Evolutionary conservation across 306 rosid species (phyloP), one percentile per base, ranked within the genome.

Genomic region (Lotus japonicus): DNA sequence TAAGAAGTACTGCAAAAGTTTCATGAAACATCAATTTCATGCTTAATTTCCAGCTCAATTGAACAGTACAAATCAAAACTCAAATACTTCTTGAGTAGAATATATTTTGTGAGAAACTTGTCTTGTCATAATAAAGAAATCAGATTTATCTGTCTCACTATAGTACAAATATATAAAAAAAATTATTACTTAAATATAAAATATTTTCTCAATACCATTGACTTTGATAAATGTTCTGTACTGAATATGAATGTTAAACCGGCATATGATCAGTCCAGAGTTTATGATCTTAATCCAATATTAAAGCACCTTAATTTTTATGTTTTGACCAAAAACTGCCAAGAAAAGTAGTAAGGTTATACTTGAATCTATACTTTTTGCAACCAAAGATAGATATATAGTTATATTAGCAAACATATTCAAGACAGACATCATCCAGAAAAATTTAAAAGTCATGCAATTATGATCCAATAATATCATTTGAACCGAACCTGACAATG

Each of bases 401-500:
- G 2, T 21, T 5, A 33, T 63, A 38, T 55, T 36, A 35, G 60
- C 9, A 55, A 57, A 21, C 26, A 70, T 38, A 55, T 26, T 5
- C 62, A 71, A 49, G 69, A 21, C 26, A 21, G 26, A 21, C 26
- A 21, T 21, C 1, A 21, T 21, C 26, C 26, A 21, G 26, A 21
- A 21, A 21, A 21, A 21, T 21, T 21, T 21, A 21, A 44, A 45
- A 68, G 35, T 21, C 52, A n/a, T 35, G 51, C 35, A 42, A 62
- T 18, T 18, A 44, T 66, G 38, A 39, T 74, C 48, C 52, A 43
- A 58, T 11, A 54, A 26, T 11, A 61, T 61, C 69, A 14, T 54
- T 43, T 65, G 70, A 35, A 35, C 46, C 88, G 67, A 83, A 82
- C 85, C 85, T 82, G 85, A 28, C 83, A 82, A 46, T 78, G 85